A percentile compares a stretch with the other conserved stretches of the same genome.
phyloP scores from a whole-genome alignment of 2,329 filamentous ascomycete species.

The Parastagonospora nodorum region DNA sequence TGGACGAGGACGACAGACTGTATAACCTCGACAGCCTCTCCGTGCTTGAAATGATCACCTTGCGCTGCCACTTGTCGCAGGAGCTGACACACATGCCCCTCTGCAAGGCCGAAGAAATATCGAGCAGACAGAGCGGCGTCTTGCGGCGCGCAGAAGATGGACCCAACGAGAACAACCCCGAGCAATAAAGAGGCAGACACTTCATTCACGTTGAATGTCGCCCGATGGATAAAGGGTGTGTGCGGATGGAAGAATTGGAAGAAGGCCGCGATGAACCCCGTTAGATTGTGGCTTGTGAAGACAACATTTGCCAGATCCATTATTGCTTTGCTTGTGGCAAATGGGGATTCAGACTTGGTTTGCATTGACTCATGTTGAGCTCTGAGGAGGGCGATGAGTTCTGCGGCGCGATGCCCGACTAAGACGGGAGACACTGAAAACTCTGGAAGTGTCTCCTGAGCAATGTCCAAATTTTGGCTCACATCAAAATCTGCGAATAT shows the following conservation, averaged over 20 bases:
- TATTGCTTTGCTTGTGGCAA: neutral
- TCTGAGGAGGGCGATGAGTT: neutral
- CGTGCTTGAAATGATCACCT: neutral
- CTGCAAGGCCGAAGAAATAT: constrained; percentile 14
- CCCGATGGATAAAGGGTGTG: constrained; percentile 50
- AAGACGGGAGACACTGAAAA: neutral
- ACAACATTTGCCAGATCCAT: constrained; percentile 7
- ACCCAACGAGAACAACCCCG: constrained; percentile 49
- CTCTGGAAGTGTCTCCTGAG: too few species aligned
- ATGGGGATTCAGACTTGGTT: neutral
- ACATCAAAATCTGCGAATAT: neutral
- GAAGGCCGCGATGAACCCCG: constrained; percentile 46
- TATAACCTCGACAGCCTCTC: constrained; percentile 1
- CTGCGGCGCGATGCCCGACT: neutral
- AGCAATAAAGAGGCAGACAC: constrained; percentile 47
- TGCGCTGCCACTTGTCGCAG: neutral
- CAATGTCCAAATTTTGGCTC: neutral
- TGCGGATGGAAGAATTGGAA: constrained; percentile 54
- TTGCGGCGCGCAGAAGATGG: constrained; percentile 5
- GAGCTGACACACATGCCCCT: constrained; percentile 15
- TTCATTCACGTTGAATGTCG: constrained; percentile 48
- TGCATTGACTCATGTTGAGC: neutral
- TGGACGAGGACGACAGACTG: constrained; percentile 16
- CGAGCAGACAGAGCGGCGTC: constrained; percentile 14
- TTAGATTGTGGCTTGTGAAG: constrained; percentile 12